Evolutionary conservation across 805 yeast species (phyloP).

Genomic region (Metschnikowia similis): DNA sequence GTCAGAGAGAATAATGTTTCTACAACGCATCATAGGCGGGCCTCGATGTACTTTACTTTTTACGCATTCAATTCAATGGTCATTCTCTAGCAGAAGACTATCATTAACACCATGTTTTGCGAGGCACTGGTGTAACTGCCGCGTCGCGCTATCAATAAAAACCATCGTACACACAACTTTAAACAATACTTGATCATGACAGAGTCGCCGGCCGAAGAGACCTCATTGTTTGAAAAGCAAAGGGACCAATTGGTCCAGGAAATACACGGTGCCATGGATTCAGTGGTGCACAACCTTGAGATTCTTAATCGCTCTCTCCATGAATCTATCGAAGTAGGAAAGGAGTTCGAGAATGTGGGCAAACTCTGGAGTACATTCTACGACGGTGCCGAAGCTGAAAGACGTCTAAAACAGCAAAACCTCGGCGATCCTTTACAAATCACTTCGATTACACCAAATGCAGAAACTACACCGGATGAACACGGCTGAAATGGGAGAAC

Average conservation of each 20-base stretch:
- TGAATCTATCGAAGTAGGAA: conserved; percentile 66
- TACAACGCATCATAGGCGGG: background rate
- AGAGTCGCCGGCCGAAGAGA: background rate
- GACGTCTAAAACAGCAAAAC: background rate
- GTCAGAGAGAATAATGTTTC: background rate
- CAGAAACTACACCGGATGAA: background rate
- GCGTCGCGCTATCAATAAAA: conserved; percentile 1
- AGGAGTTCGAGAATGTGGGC: conserved; percentile 69
- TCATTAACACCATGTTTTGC: background rate
- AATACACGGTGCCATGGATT: conserved; percentile 55
- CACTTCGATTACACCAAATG: background rate
- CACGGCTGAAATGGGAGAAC: background rate
- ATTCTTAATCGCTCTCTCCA: conserved; percentile 64
- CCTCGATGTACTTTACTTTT: background rate
- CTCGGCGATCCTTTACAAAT: background rate
- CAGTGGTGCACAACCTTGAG: conserved; percentile 60
- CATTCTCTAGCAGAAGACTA: too few relatives aligned
- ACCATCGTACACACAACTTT: background rate
- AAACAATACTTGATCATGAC: background rate
- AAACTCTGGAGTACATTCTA: conserved; percentile 68
- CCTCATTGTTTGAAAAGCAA: conserved; percentile 47
- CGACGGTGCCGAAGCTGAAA: conserved; percentile 37
- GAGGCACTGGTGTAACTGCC: background rate
- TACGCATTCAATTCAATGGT: background rate
- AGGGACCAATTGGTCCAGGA: conserved; percentile 56